Evolutionary conservation across 306 rosid genomes (phyloP).

Genomic region (Carpinus fangiana): DNA sequence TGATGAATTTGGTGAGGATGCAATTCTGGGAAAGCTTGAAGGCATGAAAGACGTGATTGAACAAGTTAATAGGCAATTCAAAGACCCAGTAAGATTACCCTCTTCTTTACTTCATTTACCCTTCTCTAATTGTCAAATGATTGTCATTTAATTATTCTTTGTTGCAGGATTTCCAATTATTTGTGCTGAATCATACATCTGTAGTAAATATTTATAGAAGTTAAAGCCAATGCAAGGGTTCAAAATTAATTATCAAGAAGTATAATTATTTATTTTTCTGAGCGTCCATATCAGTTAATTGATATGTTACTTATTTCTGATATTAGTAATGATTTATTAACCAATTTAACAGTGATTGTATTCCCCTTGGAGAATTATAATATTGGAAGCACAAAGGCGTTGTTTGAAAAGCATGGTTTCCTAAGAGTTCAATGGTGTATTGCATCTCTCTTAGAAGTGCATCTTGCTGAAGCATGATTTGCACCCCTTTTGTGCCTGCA

Average conservation of each 20-base stretch:
- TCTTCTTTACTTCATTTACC: not conserved
- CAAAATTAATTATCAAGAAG: not conserved
- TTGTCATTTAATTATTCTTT: not conserved
- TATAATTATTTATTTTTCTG: too few relatives aligned
- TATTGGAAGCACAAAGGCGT: not conserved
- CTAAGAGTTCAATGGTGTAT: not conserved
- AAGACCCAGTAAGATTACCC: conserved; percentile 77
- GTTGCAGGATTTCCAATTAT: not conserved
- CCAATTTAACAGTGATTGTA: too few relatives aligned
- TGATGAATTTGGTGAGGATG: conserved; percentile 95
- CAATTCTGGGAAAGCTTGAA: conserved; percentile 86
- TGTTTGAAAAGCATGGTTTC: not conserved
- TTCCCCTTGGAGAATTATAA: not conserved
- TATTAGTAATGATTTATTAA: too few relatives aligned
- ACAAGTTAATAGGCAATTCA: conserved; percentile 94
- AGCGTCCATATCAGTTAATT: too few relatives aligned
- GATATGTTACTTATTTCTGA: too few relatives aligned
- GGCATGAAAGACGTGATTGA: conserved; percentile 96
- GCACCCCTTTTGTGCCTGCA: not conserved
- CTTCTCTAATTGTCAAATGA: not conserved
- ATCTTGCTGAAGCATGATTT: not conserved
- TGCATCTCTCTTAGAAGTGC: too few relatives aligned
- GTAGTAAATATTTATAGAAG: not conserved
- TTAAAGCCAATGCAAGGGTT: not conserved
- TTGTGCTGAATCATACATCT: not conserved